Evolutionary conservation across 345 rosid genomes (phyloP).

Genomic region (Turritis glabra): DNA sequence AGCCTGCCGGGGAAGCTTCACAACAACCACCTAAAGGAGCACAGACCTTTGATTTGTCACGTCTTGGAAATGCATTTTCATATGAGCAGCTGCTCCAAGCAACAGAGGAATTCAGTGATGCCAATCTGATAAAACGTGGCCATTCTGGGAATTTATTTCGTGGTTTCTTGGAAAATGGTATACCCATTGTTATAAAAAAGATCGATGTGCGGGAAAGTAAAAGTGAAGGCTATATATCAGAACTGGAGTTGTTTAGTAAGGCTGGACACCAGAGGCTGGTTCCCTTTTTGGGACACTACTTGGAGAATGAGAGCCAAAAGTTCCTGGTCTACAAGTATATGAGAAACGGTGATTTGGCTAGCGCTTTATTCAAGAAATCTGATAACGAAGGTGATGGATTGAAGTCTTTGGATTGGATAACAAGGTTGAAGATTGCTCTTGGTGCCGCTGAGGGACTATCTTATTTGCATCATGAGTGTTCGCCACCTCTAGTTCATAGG

Average conservation of each 20-base stretch:
- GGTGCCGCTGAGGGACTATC: conserved; percentile 94
- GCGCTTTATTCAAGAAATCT: conserved; percentile 68
- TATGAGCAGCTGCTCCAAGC: conserved; percentile 79
- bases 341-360: conserved; percentile 86
- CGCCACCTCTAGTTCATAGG: conserved; percentile 92
- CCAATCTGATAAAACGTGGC: conserved; percentile 80
- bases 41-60: conserved; percentile 53
- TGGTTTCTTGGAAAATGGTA: conserved; percentile 67
- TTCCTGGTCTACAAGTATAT: conserved; percentile 78
- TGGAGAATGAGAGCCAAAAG: conserved; percentile 83
- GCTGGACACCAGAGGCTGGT: conserved; percentile 75
- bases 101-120: conserved; percentile 66
- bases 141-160: conserved; percentile 89
- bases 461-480: conserved; percentile 91
- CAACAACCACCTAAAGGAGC: conserved; percentile 56
- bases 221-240: conserved; percentile 63
- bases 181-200: conserved; percentile 68
- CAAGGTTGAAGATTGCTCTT: conserved; percentile 89
- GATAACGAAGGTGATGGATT: conserved; percentile 65
- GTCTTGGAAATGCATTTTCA: conserved; percentile 70
- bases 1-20: conserved; percentile 47
- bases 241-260: conserved; percentile 82
- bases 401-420: conserved; percentile 96
- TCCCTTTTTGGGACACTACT: conserved; percentile 82
- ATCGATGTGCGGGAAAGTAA: conserved; percentile 54